Evolutionary conservation across 345 rosid species (phyloP).

Genomic region (Populus ilicifolia): DNA sequence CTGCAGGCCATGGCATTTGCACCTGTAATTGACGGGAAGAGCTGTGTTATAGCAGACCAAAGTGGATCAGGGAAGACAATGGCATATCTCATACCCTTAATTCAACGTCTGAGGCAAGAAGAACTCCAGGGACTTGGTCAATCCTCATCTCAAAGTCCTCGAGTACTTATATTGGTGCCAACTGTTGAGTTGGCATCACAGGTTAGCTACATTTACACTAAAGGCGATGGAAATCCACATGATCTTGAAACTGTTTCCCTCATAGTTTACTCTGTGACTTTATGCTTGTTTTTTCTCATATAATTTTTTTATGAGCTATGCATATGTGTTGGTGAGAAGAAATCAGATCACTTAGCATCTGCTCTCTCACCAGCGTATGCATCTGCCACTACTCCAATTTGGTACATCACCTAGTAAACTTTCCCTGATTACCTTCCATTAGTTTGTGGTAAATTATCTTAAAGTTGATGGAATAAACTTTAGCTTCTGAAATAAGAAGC

Average conservation of each 20-base stretch:
- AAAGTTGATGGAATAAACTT: background rate
- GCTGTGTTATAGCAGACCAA: conserved; percentile 91
- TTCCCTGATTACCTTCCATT: background rate
- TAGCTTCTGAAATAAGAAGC: background rate
- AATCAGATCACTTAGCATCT: no score
- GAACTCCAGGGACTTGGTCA: conserved; percentile 67
- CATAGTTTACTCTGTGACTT: background rate
- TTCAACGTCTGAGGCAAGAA: conserved; percentile 83
- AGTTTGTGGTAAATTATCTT: background rate
- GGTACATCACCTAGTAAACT: background rate
- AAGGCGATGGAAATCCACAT: background rate
- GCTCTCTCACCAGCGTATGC: no score
- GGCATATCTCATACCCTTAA: conserved; percentile 77
- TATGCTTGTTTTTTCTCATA: background rate
- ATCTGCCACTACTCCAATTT: background rate
- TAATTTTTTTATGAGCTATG: background rate
- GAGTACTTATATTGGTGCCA: conserved; percentile 72
- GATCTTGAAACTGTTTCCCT: background rate
- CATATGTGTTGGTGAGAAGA: no score
- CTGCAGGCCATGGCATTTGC: conserved; percentile 84
- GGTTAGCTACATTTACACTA: conserved; percentile 36
- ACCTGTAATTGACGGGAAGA: conserved; percentile 66
- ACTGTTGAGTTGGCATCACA: conserved; percentile 96
- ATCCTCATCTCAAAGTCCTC: conserved; percentile 60
- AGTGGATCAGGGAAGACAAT: conserved; percentile 98